These are phyloP conservation scores for Dictyophora rubrovolvata DNA, from an alignment of 768 basidiomycete species.

Conservation along the genomic window DNA sequence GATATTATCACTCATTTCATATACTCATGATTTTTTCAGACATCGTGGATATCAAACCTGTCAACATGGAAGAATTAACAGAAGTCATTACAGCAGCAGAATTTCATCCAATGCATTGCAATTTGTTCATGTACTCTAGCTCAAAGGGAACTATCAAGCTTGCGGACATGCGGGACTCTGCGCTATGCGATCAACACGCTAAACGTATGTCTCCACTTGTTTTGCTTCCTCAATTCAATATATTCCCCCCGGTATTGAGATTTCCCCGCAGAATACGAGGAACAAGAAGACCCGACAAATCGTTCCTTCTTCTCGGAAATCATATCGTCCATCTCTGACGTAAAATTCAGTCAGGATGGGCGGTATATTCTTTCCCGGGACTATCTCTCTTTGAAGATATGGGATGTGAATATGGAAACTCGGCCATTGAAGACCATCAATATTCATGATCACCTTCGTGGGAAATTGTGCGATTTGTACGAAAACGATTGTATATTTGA, in stretches of 20 bases:
- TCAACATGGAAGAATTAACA: conserved; percentile 99
- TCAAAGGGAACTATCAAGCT: conserved; percentile 99
- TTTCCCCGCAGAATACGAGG: conserved; percentile 73
- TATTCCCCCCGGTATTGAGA: conserved; percentile 4
- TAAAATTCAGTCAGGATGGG: conserved; percentile 97
- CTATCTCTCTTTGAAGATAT: conserved; percentile 96
- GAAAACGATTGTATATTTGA: conserved; percentile 99
- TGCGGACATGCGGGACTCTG: conserved; percentile 98
- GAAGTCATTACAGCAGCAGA: conserved; percentile 99
- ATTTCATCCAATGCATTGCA: conserved; percentile 96
- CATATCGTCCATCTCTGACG: conserved; percentile 98
- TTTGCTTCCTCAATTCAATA: background rate
- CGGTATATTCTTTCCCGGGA: conserved; percentile 95
- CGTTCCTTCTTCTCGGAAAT: conserved; percentile 99
- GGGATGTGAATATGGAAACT: conserved; percentile 99
- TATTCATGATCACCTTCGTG: conserved; percentile 95
- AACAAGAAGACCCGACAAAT: conserved; percentile 94
- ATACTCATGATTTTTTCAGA: conserved; percentile 38
- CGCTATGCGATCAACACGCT: conserved; percentile 89
- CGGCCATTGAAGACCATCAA: conserved; percentile 95
- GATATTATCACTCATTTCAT: background rate
- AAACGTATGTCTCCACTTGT: conserved; percentile 58
- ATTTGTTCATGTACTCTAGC: conserved; percentile 98
- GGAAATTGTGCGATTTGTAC: conserved; percentile 96
- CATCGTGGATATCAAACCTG: conserved; percentile 99